phyloP scores from a whole-genome alignment of 2,329 filamentous ascomycete species.

The Metarhizium anisopliae region DNA sequence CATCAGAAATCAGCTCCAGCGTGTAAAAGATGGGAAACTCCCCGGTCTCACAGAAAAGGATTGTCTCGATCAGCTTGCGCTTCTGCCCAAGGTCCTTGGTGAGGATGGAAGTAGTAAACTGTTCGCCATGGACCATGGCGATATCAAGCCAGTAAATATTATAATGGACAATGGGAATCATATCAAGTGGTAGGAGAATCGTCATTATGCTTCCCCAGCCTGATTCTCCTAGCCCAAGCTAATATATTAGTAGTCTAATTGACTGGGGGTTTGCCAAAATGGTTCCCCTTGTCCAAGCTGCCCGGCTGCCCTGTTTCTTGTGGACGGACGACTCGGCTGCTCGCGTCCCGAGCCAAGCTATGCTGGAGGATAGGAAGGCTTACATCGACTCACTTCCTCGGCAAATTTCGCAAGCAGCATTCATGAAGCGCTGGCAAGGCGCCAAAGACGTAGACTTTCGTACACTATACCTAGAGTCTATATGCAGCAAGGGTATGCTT shows the following conservation, averaged over 20 bases:
- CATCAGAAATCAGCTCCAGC: not conserved
- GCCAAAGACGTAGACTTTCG: conserved; percentile 1
- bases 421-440: not conserved
- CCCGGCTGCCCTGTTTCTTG: not conserved
- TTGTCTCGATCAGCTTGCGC: not conserved
- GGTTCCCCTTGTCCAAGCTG: not conserved
- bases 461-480: conserved; percentile 1
- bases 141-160: conserved; percentile 3
- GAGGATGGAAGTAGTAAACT: not conserved
- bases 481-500: conserved; percentile 22
- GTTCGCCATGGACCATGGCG: conserved; percentile 2
- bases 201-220: not conserved
- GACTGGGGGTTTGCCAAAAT: not conserved
- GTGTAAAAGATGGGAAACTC: not conserved
- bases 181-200: not conserved
- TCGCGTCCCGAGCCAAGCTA: not conserved
- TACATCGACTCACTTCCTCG: not conserved
- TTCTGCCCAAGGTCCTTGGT: not conserved
- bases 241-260: not conserved
- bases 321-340: not conserved
- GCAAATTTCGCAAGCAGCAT: not conserved
- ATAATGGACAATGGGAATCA: not conserved
- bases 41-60: not conserved
- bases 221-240: not conserved
- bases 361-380: not conserved